These are phyloP conservation scores for Lentinus tigrinus DNA, from an alignment of 768 basidiomycete species.

Conservation along the genomic window DNA sequence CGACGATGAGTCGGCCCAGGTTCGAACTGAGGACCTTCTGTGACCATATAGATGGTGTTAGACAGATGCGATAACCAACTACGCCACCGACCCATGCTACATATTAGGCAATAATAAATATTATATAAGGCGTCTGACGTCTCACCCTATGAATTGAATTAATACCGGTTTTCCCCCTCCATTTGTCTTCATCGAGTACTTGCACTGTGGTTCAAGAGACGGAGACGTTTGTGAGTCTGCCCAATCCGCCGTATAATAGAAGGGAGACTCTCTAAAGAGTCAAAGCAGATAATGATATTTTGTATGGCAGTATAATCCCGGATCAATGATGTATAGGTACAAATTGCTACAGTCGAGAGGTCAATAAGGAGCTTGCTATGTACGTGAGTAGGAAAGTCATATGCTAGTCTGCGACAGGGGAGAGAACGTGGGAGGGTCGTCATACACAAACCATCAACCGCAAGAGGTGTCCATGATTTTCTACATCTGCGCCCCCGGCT, in stretches of 20 bases:
- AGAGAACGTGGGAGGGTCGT: constrained; percentile 16
- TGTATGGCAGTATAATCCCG: neutral
- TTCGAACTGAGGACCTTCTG: too few relatives aligned
- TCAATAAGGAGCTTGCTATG: constrained; percentile 13
- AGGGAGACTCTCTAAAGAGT: too few relatives aligned
- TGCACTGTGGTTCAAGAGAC: too few relatives aligned
- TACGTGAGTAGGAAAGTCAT: constrained; percentile 12
- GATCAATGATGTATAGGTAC: constrained; percentile 14
- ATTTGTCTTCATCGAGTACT: too few relatives aligned
- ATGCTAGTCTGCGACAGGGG: constrained; percentile 11
- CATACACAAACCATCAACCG: constrained; percentile 17
- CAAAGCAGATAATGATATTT: constrained; percentile 10
- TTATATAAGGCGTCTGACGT: too few relatives aligned
- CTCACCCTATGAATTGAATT: too few relatives aligned
- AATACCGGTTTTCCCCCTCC: too few relatives aligned
- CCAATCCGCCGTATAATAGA: too few relatives aligned
- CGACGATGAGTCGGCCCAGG: too few relatives aligned
- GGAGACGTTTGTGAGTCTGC: too few relatives aligned
- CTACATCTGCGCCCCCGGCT: constrained; percentile 4
- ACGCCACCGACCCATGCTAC: constrained; percentile 62
- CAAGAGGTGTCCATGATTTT: constrained; percentile 28
- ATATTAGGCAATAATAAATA: too few relatives aligned
- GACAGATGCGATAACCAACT: constrained; percentile 85
- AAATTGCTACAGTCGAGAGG: constrained; percentile 15
- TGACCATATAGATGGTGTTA: too few relatives aligned